Base-by-base conservation (phyloP, 805 yeast genomes). In the Wickerhamiella kurtzmanii region DNA sequence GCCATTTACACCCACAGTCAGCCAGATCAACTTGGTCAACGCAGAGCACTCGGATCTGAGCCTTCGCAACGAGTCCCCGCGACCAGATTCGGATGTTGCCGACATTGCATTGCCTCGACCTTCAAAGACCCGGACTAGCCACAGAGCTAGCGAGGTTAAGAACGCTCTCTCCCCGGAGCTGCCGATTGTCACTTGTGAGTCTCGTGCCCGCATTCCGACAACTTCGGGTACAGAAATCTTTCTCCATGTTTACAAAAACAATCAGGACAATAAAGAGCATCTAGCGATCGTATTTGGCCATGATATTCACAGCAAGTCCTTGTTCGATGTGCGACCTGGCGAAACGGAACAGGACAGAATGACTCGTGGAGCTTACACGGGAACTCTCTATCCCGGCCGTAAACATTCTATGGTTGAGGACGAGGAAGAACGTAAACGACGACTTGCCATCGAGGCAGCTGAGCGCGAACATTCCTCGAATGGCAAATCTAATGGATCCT, bases 361-460 rank as follows among this genome's bases (percentile, higher is more conserved):
- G 96, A 87, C 94, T n/a, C 74, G 98, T 55, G 99, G 99, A 22
- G 98, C 98, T 0, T 92, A 92, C 56, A 77, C 84, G 28, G 99
- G 99, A 4, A 79, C 77, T 58, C 68, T 92, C 45, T 79, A 76
- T 55, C 97, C 98, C 3, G 97, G 97, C 2, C 73, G 98, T 15
- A 17, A 22, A 25, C 35, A 46, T 16, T 35, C 44, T 20, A 15
- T 25, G 32, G 32, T 25, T 11, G 32, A 25, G 32, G 32, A 25
- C 32, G 32, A 25, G 32, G 32, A 25, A 6, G 32, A 25, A 25
- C 32, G 32, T 11, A 25, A 25, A 11, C 32, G 32, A 25, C 32
- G 32, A 25, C 9, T 6, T 6, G 32, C 32, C 6, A 25, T 25
- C 32, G 32, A 25, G 32, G 32, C 32, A 6, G 32, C 32, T 25